phyloP scores from a whole-genome alignment of 2,329 filamentous ascomycete species.

The Paecilomyces sp. region DNA sequence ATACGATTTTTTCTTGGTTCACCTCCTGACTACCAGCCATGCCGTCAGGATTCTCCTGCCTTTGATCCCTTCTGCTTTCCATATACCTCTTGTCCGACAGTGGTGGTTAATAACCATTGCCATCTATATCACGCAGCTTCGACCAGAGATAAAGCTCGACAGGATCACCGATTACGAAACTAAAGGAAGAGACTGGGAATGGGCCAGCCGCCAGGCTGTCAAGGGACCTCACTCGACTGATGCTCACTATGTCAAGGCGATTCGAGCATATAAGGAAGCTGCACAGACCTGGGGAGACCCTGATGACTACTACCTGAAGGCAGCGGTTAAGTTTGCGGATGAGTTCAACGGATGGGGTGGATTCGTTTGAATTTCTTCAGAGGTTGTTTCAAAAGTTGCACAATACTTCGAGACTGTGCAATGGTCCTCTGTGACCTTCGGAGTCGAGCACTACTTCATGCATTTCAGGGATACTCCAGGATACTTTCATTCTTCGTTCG shows the following conservation, averaged over 20 bases:
- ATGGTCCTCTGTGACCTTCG: neutral
- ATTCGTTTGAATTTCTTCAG: slow-evolving; percentile 14
- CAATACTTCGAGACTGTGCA: neutral
- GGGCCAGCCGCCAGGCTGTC: slow-evolving; percentile 65
- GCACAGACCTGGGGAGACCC: slow-evolving; percentile 37
- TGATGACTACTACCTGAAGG: slow-evolving; percentile 41
- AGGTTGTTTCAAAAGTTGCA: neutral
- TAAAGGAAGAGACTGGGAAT: slow-evolving; percentile 66
- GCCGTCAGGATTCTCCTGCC: slow-evolving; percentile 82
- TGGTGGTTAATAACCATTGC: slow-evolving; percentile 84
- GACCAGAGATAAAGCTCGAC: slow-evolving; percentile 65
- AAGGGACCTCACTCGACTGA: slow-evolving; percentile 62
- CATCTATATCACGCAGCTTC: slow-evolving; percentile 67
- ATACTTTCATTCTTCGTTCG: too few relatives aligned
- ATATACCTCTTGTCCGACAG: slow-evolving; percentile 66
- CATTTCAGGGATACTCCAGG: too few relatives aligned
- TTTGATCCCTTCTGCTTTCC: slow-evolving; percentile 63
- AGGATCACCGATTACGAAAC: slow-evolving; percentile 54
- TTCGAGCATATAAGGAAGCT: slow-evolving; percentile 48
- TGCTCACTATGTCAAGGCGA: slow-evolving; percentile 77
- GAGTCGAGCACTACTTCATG: neutral
- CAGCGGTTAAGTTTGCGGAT: slow-evolving; percentile 42
- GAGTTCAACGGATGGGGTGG: slow-evolving; percentile 62
- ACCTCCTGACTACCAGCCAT: slow-evolving; percentile 78
- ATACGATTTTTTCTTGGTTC: slow-evolving; percentile 79